A percentile compares a stretch with the other conserved stretches of the same genome.
Conservation (phyloP, 139 green algal genomes). For the Parachlorella kessleri region DNA sequence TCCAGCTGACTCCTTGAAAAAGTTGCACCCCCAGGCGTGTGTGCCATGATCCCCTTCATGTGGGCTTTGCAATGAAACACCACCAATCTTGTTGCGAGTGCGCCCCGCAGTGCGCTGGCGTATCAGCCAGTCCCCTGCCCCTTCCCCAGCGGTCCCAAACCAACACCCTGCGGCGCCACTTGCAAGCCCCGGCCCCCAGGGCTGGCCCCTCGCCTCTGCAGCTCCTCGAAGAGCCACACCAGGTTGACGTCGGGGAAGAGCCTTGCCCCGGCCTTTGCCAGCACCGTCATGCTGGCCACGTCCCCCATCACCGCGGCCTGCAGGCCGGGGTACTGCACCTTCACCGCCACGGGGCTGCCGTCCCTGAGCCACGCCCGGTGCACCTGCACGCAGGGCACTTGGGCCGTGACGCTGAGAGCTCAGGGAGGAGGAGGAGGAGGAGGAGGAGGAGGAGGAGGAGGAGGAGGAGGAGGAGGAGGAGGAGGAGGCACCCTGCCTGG, state of each 20-base stretch:
- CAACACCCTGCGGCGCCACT: too few species aligned
- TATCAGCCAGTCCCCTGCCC: too few species aligned
- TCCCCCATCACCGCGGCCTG: constrained; percentile 61
- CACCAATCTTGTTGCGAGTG: too few species aligned
- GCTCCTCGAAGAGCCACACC: constrained; percentile 71
- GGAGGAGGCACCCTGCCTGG: not conserved
- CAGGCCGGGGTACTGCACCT: constrained; percentile 79
- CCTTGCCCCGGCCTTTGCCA: constrained; percentile 37
- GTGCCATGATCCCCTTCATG: too few species aligned
- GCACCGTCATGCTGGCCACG: constrained; percentile 59
- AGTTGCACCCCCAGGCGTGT: too few species aligned
- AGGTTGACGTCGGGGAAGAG: constrained; percentile 66
- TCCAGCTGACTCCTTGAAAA: too few species aligned
- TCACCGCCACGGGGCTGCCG: constrained; percentile 76
- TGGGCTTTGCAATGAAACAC: too few species aligned
- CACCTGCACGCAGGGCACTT: constrained; percentile 49
- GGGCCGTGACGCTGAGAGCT: too few species aligned
- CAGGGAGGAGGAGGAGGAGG: not conserved
- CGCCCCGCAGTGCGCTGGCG: too few species aligned
- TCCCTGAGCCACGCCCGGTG: constrained; percentile 61
- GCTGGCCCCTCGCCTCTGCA: constrained; percentile 36
- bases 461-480: not conserved
- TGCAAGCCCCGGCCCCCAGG: too few species aligned
- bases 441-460: not conserved
- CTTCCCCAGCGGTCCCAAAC: too few species aligned